These are phyloP conservation scores for Linnemannia hyalina DNA, from an alignment of 192 early-diverging fungal genomes.

Conservation along the genomic window DNA sequence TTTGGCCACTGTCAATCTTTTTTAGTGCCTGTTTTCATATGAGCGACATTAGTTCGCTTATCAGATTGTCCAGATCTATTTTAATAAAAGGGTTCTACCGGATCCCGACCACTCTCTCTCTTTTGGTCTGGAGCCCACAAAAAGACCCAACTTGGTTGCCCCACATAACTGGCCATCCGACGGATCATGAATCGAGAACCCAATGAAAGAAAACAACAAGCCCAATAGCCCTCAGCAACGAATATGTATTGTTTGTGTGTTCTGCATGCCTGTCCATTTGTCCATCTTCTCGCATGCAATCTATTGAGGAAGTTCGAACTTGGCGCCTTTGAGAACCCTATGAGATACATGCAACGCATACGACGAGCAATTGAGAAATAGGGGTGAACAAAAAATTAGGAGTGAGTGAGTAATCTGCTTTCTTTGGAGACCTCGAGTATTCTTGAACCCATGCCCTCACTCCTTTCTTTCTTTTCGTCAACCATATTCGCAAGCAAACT, in stretches of 20 bases:
- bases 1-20: no score
- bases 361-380: not conserved
- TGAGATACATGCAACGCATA: not conserved
- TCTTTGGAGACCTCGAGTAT: not conserved
- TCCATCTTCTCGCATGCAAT: not conserved
- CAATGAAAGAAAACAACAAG: no score
- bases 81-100: no score
- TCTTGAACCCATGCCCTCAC: no score
- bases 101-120: not conserved
- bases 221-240: not conserved
- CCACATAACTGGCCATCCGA: not conserved
- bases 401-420: no score
- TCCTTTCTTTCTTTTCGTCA: not conserved
- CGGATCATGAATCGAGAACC: not conserved
- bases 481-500: not conserved
- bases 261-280: not conserved
- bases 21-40: no score
- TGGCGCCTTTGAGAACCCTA: conserved; percentile 75
- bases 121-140: not conserved
- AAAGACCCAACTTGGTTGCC: not conserved
- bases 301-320: conserved; percentile 73
- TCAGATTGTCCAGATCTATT: no score
- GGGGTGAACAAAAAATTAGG: not conserved
- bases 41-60: no score
- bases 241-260: not conserved